Percentiles rank a stretch among this genome's conserved stretches.
Evolutionary conservation across 2,329 filamentous ascomycete genomes (phyloP).

Genomic region (Lecanicillium sp.): DNA sequence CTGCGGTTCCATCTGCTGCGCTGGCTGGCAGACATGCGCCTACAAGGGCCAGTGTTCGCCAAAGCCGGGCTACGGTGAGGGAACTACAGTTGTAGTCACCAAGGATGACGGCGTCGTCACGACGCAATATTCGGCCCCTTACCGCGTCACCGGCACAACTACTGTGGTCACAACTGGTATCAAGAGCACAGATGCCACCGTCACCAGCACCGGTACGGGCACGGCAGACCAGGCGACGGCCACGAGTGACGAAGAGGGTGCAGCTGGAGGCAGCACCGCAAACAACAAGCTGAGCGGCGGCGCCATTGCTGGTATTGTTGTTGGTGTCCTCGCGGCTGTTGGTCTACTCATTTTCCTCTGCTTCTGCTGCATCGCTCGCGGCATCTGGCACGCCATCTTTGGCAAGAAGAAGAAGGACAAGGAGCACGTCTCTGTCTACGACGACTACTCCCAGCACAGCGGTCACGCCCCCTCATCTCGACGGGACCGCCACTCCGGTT

Average conservation of each 20-base stretch:
- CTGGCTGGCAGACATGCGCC: constrained; percentile 59
- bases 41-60: constrained; percentile 48
- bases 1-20: constrained; percentile 65
- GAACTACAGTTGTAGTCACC: constrained; percentile 34
- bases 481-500: constrained; percentile 47
- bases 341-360: constrained; percentile 60
- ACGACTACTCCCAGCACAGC: constrained; percentile 47
- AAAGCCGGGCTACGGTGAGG: constrained; percentile 38
- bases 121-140: constrained; percentile 43
- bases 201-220: constrained; percentile 39
- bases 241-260: constrained; percentile 31
- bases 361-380: constrained; percentile 63
- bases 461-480: constrained; percentile 32
- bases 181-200: constrained; percentile 36
- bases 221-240: constrained; percentile 29
- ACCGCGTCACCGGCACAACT: constrained; percentile 46
- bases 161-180: constrained; percentile 44
- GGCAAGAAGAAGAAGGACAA: constrained; percentile 45
- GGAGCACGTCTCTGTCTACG: constrained; percentile 44
- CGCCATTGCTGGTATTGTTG: constrained; percentile 74
- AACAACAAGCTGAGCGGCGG: constrained; percentile 52
- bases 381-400: constrained; percentile 55
- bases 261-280: constrained; percentile 26
- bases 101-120: constrained; percentile 38
- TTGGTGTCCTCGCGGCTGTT: constrained; percentile 61